Evolutionary conservation across 1,284 basidiomycete species (phyloP), one percentile per base, ranked within the genome.

Genomic region (Trichosporon inkin): DNA sequence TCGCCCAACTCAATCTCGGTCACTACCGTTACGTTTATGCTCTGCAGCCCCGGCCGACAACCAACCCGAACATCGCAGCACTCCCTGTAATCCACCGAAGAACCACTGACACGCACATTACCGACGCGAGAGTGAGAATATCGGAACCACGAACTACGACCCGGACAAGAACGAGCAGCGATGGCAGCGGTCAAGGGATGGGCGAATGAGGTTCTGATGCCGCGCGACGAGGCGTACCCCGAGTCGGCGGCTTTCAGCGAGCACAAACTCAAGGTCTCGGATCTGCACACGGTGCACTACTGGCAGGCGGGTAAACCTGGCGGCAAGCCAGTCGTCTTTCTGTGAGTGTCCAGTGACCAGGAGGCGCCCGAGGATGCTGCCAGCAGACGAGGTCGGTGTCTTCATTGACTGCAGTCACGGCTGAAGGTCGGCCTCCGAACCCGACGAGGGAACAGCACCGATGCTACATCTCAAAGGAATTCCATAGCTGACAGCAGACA

Each of bases 251-350:
- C 89, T 0, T 90, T 84, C 71, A 80, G 87, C 62, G 81, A 80
- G 8, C 88, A 85, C 3, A 83, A 68, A 47, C 82, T 93, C 61
- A 86, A 88, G 70, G 88, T 92, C 3, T 87, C 85, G 13, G 83
- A 86, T 61, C 77, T 88, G 17, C 90, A 92, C 76, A 84, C 83
- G 7, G 83, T 93, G 62, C 86, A 92, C 79, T 92, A 88, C 70
- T 89, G 91, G 74, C 69, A 92, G 56, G 85, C 84, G 65, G 90
- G 90, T 41, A 91, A 88, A 68, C 84, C 84, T 62, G 80, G 85
- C 32, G 90, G 90, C 17, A 82, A 80, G 58, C 88, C 57, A 89
- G 90, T 93, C 41, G 82, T 93, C 19, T 93, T 92, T 73, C 78
- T 93, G 44, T 65, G 47, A 44, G 57, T 17, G 10, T 40, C 22